phyloP scores from a whole-genome alignment of 2,329 filamentous ascomycete genomes.

The Cladophialophora chaetospira region DNA sequence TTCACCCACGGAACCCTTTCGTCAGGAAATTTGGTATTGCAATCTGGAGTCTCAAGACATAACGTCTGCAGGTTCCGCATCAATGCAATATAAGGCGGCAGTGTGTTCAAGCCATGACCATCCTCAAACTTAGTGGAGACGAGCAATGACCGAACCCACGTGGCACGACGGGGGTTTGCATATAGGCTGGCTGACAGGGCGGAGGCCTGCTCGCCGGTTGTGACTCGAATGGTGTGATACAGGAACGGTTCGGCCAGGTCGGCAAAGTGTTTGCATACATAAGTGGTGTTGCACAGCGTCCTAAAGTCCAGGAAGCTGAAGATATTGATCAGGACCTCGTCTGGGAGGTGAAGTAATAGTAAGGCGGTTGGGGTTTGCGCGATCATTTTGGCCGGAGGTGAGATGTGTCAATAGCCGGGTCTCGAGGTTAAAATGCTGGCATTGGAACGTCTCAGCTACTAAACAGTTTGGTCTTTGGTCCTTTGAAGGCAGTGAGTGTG shows the following conservation, averaged over 20 bases:
- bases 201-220: constrained; percentile 24
- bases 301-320: constrained; percentile 28
- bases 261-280: constrained; percentile 29
- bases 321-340: constrained; percentile 32
- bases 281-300: constrained; percentile 19
- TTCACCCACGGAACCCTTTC: constrained; percentile 31
- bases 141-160: constrained; percentile 30
- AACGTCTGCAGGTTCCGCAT: constrained; percentile 32
- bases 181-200: constrained; percentile 22
- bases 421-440: background rate
- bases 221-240: constrained; percentile 29
- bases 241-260: constrained; percentile 31
- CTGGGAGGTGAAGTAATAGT: constrained; percentile 30
- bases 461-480: background rate
- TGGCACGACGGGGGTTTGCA: constrained; percentile 25
- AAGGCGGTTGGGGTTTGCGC: constrained; percentile 21
- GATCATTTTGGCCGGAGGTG: constrained; percentile 24
- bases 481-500: background rate
- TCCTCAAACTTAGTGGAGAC: constrained; percentile 33
- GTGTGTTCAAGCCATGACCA: constrained; percentile 25
- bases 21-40: constrained; percentile 29
- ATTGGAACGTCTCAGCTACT: background rate
- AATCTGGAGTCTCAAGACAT: constrained; percentile 33
- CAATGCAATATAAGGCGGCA: constrained; percentile 27
- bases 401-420: constrained; percentile 1